Percentiles rank a stretch among this genome's conserved stretches.
Conservation (phyloP, 2,329 filamentous ascomycete genomes). For the Neonectria magnoliae region DNA sequence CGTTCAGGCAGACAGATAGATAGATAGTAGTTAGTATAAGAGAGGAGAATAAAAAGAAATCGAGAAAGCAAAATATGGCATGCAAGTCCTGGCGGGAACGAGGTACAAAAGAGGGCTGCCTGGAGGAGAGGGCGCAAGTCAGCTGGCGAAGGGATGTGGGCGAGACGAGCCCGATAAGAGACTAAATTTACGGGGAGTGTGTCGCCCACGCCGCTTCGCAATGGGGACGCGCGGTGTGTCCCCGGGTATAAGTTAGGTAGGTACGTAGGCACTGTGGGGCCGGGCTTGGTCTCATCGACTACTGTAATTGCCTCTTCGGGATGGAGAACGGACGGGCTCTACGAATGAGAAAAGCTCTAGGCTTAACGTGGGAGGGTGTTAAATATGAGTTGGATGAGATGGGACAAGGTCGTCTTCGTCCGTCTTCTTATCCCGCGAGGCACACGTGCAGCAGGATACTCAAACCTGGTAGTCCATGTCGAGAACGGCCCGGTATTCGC, state of each 20-base stretch:
- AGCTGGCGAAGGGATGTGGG: not conserved
- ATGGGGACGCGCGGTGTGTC: slow-evolving; percentile 25
- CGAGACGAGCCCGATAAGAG: slow-evolving; percentile 12
- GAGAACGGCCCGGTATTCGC: not conserved
- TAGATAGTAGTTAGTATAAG: no score
- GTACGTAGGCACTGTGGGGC: slow-evolving; percentile 20
- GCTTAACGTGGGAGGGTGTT: no score
- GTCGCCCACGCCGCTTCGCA: not conserved
- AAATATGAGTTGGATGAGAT: no score
- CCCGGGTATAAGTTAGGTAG: slow-evolving; percentile 9
- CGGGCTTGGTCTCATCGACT: not conserved
- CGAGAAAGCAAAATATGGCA: slow-evolving; percentile 1
- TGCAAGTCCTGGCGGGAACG: not conserved
- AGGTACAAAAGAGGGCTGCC: slow-evolving; percentile 15
- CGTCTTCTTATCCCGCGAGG: not conserved
- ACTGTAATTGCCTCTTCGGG: not conserved
- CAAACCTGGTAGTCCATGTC: no score
- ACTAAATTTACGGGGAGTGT: not conserved
- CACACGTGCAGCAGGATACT: no score
- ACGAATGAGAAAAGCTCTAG: no score
- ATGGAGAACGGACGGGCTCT: not conserved
- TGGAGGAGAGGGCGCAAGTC: slow-evolving; percentile 9
- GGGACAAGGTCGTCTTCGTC: not conserved
- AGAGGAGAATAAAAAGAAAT: slow-evolving; percentile 2
- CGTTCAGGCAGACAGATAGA: not conserved